Base-by-base conservation (phyloP, 371 early-diverging fungal species). In the Paraphysoderma sedebokerense region DNA sequence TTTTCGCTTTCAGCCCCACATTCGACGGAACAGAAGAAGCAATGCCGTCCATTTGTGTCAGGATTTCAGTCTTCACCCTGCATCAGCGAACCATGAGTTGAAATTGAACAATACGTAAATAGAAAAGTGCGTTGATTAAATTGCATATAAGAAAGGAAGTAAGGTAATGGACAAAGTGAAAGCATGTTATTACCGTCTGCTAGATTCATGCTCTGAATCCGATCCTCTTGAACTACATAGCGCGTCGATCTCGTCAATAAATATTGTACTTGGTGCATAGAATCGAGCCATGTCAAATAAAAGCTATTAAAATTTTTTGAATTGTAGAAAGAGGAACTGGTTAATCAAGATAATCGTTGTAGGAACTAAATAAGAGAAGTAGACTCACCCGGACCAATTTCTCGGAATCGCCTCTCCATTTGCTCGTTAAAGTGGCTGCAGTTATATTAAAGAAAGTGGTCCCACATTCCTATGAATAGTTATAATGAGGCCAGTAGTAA, bases 21-120 rank as follows among this genome's bases (percentile, higher is more conserved):
- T 31, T 48, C 20, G 24, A 7, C n/a, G 13, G 51, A 40, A 53
- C 48, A 7, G 45, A 24, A 17, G 61, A 54, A 38, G 64, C 52
- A n/a, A 74, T 59, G 0, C 74, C 74, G 49, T 74, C 74, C 74
- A 74, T 74, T 47, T 74, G 72, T 66, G 67, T 65, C 49, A 74
- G 55, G 27, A 74, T 59, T 47, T 74, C 75, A 11, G 68, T 62
- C 48, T 72, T 72, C 11, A 74, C 72, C 26, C 69, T 54, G 44
- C 6, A 24, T 8, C 22, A 30, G 48, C 12, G n/a, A n/a, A n/a
- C n/a, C n/a, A n/a, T n/a, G n/a, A n/a, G n/a, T n/a, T n/a, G n/a
- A n/a, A n/a, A n/a, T n/a, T n/a, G n/a, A n/a, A n/a, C n/a, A n/a
- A n/a, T n/a, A n/a, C n/a, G n/a, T n/a, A n/a, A n/a, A n/a, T n/a